A percentile compares a stretch with the other conserved stretches of the same genome.
Evolutionary conservation across 345 rosid species (phyloP).

Genomic region (Eucalyptus virginea): DNA sequence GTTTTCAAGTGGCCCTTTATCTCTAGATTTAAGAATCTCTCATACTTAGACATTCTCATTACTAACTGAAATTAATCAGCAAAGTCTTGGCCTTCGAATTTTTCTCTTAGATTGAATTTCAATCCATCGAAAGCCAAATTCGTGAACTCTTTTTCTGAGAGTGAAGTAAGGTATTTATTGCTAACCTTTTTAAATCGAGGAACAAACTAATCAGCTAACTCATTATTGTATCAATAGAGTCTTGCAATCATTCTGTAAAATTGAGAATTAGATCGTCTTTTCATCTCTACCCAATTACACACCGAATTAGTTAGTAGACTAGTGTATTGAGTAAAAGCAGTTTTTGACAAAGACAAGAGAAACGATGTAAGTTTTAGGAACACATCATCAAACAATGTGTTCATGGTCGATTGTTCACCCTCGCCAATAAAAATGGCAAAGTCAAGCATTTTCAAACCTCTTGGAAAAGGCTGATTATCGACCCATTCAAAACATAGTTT

Average conservation of each 20-base stretch:
- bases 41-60: neutral
- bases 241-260: neutral
- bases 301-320: neutral
- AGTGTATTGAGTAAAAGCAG: neutral
- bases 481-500: neutral
- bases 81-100: neutral
- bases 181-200: neutral
- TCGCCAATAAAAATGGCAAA: neutral
- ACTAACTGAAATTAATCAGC: neutral
- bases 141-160: neutral
- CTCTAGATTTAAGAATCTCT: neutral
- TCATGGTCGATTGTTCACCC: neutral
- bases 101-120: neutral
- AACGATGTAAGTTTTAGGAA: neutral
- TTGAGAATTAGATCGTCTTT: neutral
- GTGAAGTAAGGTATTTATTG: neutral
- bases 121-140: neutral
- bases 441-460: neutral
- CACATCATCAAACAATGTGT: neutral
- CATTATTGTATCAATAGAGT: neutral
- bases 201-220: neutral
- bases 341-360: neutral
- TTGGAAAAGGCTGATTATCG: neutral
- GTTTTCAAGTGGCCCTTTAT: neutral
- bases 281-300: neutral